Evolutionary conservation across 768 basidiomycete genomes (phyloP).

Genomic region (Leccinellum albellum): DNA sequence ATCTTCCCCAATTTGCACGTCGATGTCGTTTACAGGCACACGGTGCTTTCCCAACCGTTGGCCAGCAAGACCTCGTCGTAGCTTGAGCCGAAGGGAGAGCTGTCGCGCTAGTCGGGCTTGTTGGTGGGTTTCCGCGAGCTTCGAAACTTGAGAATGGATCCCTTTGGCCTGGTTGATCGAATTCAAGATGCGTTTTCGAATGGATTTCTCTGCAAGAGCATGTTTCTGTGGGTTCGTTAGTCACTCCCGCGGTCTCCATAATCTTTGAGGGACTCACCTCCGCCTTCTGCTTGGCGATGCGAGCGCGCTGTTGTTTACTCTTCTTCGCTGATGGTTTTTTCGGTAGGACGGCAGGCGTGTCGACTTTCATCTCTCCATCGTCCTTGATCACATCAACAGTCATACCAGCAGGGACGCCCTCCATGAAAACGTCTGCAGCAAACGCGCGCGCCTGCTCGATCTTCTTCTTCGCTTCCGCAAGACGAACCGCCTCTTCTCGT

Average conservation of each 20-base stretch:
- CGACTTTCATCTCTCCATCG: conserved; percentile 35
- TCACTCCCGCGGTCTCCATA: background rate
- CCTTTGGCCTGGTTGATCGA: conserved; percentile 54
- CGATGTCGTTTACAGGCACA: conserved; percentile 63
- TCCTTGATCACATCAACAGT: conserved; percentile 44
- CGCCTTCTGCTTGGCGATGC: conserved; percentile 58
- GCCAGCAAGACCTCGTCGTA: conserved; percentile 66
- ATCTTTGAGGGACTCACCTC: conserved; percentile 44
- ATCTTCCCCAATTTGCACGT: conserved; percentile 90
- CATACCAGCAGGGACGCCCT: conserved; percentile 62
- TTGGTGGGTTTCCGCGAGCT: conserved; percentile 36
- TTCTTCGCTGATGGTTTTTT: conserved; percentile 47
- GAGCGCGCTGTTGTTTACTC: conserved; percentile 65
- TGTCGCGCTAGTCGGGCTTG: conserved; percentile 37
- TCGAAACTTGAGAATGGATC: conserved; percentile 44
- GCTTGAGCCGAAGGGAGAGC: conserved; percentile 42
- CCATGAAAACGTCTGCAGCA: conserved; percentile 30
- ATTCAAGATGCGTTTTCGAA: conserved; percentile 57
- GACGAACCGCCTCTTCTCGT: conserved; percentile 49
- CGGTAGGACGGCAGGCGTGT: conserved; percentile 29
- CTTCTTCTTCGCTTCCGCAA: conserved; percentile 50
- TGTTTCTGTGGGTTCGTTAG: conserved; percentile 49
- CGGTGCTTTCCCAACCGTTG: conserved; percentile 76
- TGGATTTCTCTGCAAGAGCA: conserved; percentile 53
- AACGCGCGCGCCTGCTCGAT: conserved; percentile 46